Conservation (phyloP, 371 early-diverging fungal genomes). For the Basidiobolus heterosporus region DNA sequence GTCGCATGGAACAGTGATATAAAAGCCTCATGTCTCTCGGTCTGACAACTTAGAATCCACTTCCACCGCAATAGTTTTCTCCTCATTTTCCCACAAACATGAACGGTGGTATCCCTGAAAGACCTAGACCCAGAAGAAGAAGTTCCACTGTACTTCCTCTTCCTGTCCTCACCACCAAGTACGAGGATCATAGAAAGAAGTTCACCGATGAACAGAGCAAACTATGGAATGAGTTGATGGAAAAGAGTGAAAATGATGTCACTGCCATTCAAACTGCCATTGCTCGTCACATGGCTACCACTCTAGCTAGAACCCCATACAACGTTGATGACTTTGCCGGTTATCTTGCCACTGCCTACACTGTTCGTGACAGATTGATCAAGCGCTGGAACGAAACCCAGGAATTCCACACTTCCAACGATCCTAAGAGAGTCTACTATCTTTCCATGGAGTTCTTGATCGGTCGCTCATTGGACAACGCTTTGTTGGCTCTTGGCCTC, state of each 20-base stretch:
- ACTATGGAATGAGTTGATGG: no score
- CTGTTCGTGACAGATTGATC: slow-evolving; percentile 72
- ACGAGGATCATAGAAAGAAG: no score
- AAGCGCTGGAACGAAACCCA: slow-evolving; percentile 78
- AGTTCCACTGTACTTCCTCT: no score
- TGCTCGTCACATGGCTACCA: slow-evolving; percentile 60
- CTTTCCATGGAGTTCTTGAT: slow-evolving; percentile 85
- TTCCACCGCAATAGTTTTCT: no score
- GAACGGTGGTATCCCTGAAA: no score
- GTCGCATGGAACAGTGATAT: no score
- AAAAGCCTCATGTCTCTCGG: no score
- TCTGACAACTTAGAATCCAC: no score
- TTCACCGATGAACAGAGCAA: no score
- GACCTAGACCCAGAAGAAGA: no score
- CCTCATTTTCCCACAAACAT: no score
- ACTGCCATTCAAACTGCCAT: slow-evolving; percentile 54
- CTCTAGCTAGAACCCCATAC: slow-evolving; percentile 58
- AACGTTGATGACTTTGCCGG: slow-evolving; percentile 70
- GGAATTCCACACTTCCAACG: slow-evolving; percentile 23
- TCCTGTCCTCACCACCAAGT: no score
- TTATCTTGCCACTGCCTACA: slow-evolving; percentile 29
- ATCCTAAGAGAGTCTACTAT: slow-evolving; percentile 84
- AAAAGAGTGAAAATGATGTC: slow-evolving; percentile 16
- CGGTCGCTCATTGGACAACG: slow-evolving; percentile 87
- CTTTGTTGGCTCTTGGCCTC: slow-evolving; percentile 59